These are phyloP conservation scores for Themeda triandra DNA, from an alignment of 176 grass and related monocot genomes.

Conservation along the genomic window DNA sequence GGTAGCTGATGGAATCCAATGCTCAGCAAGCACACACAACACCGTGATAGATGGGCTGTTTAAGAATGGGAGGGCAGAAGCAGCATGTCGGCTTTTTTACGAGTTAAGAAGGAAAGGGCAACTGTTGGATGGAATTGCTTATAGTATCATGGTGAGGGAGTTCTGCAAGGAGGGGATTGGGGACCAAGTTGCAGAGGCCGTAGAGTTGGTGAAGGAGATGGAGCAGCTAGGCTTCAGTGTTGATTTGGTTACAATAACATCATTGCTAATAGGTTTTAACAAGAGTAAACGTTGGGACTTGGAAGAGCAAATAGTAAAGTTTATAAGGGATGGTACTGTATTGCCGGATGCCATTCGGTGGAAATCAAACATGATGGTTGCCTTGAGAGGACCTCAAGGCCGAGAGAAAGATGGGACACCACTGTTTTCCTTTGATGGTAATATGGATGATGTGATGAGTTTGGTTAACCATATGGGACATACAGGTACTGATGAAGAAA, in stretches of 20 bases:
- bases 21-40: conserved; percentile 72
- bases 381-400: conserved; percentile 64
- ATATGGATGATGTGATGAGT: conserved; percentile 58
- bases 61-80: conserved; percentile 69
- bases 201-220: conserved; percentile 82
- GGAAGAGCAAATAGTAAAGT: conserved; percentile 72
- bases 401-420: conserved; percentile 68
- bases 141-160: conserved; percentile 75
- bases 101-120: conserved; percentile 80
- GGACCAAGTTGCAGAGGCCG: conserved; percentile 60
- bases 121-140: conserved; percentile 75
- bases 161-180: conserved; percentile 63
- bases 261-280: conserved; percentile 74
- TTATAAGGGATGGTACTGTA: conserved; percentile 53
- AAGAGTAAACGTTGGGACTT: conserved; percentile 70
- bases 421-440: conserved; percentile 62
- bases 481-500: conserved; percentile 32
- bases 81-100: conserved; percentile 65
- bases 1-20: conserved; percentile 67
- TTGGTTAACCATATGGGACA: conserved; percentile 41
- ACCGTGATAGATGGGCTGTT: conserved; percentile 86
- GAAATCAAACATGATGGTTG: conserved; percentile 77
- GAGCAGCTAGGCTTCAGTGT: conserved; percentile 72
- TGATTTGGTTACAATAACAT: conserved; percentile 84
- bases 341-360: conserved; percentile 61